Evolutionary conservation across 208 protist species (phyloP).

Genomic region (Leishmania tropica): DNA sequence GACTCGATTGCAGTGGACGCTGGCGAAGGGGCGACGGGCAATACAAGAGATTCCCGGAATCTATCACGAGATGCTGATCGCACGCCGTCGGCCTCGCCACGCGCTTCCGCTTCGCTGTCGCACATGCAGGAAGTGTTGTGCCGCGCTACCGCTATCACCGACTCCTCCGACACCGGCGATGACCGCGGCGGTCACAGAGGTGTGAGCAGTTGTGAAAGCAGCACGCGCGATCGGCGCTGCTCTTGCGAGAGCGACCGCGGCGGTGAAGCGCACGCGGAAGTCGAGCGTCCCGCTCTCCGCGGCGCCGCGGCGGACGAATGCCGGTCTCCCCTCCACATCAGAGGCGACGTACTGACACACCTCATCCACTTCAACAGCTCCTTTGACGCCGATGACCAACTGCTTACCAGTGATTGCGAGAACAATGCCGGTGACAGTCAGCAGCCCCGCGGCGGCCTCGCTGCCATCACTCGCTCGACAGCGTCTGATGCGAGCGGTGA

Average conservation of each 20-base stretch:
- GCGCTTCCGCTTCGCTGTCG: neutral
- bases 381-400: neutral
- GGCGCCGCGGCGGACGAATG: neutral
- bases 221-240: neutral
- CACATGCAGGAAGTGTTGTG: neutral
- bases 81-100: neutral
- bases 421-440: conserved; percentile 12
- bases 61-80: neutral
- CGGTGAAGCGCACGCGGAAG: neutral
- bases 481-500: conserved; percentile 6
- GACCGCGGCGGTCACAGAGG: conserved; percentile 7
- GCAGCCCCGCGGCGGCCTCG: neutral
- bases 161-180: conserved; percentile 12
- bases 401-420: neutral
- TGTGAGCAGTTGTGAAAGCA: neutral
- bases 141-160: conserved; percentile 3
- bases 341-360: conserved; percentile 5
- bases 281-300: conserved; percentile 4
- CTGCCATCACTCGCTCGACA: neutral
- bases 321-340: neutral
- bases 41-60: neutral
- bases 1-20: neutral
- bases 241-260: conserved; percentile 3
- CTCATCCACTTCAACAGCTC: conserved; percentile 6
- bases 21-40: neutral